Percentiles rank a stretch among this genome's conserved stretches.
Conservation (phyloP, 352 stramenopile genomes). For the Phytophthora colocasiae region DNA sequence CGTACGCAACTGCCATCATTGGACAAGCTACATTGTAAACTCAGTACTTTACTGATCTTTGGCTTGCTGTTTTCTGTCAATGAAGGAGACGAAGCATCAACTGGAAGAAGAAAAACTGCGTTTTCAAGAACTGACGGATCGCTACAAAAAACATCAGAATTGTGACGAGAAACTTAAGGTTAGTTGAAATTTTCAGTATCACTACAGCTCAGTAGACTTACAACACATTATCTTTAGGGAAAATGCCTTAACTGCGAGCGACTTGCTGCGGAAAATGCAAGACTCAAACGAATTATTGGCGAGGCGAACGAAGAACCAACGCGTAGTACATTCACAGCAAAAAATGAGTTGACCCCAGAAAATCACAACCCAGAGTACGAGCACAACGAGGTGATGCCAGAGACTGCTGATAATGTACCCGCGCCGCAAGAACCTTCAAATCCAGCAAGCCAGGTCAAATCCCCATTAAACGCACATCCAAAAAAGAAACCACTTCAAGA, state of each 20-base stretch:
- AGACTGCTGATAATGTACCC: background rate
- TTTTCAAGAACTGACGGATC: slow-evolving; percentile 40
- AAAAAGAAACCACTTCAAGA: slow-evolving; percentile 11
- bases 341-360: slow-evolving; percentile 23
- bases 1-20: slow-evolving; percentile 34
- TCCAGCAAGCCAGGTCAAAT: slow-evolving; percentile 2
- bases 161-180: slow-evolving; percentile 18
- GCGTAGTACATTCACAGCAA: slow-evolving; percentile 4
- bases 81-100: slow-evolving; percentile 58
- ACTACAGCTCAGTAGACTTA: too few relatives aligned
- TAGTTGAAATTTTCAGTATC: too few relatives aligned
- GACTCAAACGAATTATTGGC: slow-evolving; percentile 16
- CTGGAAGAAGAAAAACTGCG: slow-evolving; percentile 49
- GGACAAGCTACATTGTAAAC: too few relatives aligned
- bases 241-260: slow-evolving; percentile 31
- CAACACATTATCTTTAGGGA: background rate
- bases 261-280: slow-evolving; percentile 17
- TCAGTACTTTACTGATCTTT: background rate
- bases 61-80: background rate
- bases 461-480: background rate
- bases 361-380: slow-evolving; percentile 14
- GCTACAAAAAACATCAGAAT: slow-evolving; percentile 28
- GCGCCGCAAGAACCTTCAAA: background rate
- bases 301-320: background rate
- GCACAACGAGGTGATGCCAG: slow-evolving; percentile 1